A percentile compares a stretch with the other conserved stretches of the same genome.
phyloP scores from a whole-genome alignment of 2,329 filamentous ascomycete species.

The Lachnellula arida region DNA sequence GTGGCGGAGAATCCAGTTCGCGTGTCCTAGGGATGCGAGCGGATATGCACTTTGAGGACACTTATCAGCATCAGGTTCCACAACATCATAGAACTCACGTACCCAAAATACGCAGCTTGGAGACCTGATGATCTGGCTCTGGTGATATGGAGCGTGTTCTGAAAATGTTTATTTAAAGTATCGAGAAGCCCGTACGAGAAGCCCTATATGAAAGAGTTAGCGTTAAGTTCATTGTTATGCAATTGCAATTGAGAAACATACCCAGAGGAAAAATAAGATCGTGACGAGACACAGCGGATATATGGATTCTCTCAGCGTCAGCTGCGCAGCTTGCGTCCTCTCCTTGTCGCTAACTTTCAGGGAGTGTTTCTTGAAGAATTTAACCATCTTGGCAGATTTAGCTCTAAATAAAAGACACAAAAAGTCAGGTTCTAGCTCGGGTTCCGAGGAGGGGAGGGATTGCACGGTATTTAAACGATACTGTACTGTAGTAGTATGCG shows the following conservation, averaged over 20 bases:
- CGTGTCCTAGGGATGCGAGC: constrained; percentile 60
- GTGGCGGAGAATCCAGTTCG: constrained; percentile 61
- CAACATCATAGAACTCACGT: constrained; percentile 30
- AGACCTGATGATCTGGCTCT: constrained; percentile 57
- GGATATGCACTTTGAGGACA: constrained; percentile 70
- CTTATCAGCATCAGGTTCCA: constrained; percentile 45
- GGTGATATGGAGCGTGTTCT: constrained; percentile 51
- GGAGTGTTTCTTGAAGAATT: constrained; percentile 17
- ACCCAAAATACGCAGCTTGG: constrained; percentile 64
- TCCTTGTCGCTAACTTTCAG: constrained; percentile 35
- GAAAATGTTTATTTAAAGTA: constrained; percentile 70
- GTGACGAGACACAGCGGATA: constrained; percentile 63
- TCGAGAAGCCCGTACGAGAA: constrained; percentile 83
- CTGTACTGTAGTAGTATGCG: not conserved
- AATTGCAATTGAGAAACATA: constrained; percentile 32
- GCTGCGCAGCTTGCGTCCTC: constrained; percentile 51
- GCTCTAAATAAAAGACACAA: not conserved
- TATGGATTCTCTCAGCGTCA: constrained; percentile 63
- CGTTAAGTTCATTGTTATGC: not conserved
- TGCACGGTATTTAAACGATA: not conserved
- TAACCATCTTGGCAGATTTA: constrained; percentile 6
- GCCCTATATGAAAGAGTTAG: constrained; percentile 63
- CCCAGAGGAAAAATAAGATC: constrained; percentile 61
- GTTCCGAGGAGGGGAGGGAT: not conserved
- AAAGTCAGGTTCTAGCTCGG: no score